These are phyloP conservation scores for Diaporthe citriasiana DNA, from an alignment of 2,329 filamentous ascomycete genomes.

Conservation along the genomic window DNA sequence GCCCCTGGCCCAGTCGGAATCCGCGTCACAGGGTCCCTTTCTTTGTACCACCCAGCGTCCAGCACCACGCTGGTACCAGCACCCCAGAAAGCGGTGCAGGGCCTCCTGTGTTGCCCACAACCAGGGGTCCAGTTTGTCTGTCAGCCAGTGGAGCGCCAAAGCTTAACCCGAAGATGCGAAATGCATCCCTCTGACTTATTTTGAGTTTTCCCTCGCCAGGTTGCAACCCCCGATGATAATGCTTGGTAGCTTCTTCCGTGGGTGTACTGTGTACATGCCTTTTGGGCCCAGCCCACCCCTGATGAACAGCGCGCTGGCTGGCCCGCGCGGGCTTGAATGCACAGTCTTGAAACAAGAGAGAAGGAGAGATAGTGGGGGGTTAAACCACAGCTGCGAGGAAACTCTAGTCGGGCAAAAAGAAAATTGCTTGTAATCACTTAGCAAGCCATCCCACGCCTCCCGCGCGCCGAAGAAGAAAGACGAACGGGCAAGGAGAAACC, in stretches of 20 bases:
- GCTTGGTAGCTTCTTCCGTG: slow-evolving; percentile 4
- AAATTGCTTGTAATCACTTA: not conserved
- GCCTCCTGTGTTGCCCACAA: not conserved
- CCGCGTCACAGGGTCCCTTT: not conserved
- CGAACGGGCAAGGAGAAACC: too few species aligned
- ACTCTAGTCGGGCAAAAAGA: not conserved
- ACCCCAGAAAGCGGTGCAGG: not conserved
- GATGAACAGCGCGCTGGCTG: slow-evolving; percentile 27
- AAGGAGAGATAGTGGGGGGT: not conserved
- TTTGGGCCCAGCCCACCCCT: slow-evolving; percentile 11
- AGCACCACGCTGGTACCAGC: not conserved
- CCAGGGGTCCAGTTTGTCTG: slow-evolving; percentile 14
- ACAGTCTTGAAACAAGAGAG: slow-evolving; percentile 30
- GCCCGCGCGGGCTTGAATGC: slow-evolving; percentile 18
- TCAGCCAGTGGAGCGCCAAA: slow-evolving; percentile 28
- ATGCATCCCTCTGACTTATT: slow-evolving; percentile 17
- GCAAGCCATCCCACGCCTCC: not conserved
- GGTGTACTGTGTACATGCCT: not conserved
- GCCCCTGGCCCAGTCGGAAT: slow-evolving; percentile 11
- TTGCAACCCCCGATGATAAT: slow-evolving; percentile 8
- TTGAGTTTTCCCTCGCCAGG: slow-evolving; percentile 18
- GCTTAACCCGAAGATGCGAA: slow-evolving; percentile 4
- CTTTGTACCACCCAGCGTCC: not conserved
- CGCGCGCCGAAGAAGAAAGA: not conserved
- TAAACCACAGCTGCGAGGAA: not conserved